Conservation (phyloP, 345 rosid genomes). For the Salix arbutifolia region DNA sequence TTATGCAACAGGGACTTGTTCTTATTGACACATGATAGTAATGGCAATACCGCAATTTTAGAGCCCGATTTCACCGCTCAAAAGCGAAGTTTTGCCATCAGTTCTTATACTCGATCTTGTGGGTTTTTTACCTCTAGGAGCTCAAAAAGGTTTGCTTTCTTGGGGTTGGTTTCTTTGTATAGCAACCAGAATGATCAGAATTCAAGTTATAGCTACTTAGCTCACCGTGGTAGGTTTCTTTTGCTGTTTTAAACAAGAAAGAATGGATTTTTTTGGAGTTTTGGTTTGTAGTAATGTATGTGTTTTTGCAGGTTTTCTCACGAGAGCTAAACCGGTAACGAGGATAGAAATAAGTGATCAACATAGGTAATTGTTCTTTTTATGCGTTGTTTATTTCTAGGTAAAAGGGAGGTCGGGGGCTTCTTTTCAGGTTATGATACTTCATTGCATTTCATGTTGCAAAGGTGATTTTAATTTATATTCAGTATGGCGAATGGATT, state of each 20-base stretch:
- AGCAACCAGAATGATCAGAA: conserved; percentile 12
- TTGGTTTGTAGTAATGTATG: background rate
- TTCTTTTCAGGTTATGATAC: too few relatives aligned
- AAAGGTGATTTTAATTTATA: too few relatives aligned
- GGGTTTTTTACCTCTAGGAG: conserved; percentile 16
- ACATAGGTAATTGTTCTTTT: conserved; percentile 47
- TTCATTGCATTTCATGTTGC: too few relatives aligned
- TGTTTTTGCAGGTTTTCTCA: conserved; percentile 49
- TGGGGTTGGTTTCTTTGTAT: conserved; percentile 37
- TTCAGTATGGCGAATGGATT: too few relatives aligned
- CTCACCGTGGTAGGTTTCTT: conserved; percentile 44
- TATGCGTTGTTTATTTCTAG: background rate
- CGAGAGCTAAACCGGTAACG: conserved; percentile 67
- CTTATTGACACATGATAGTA: background rate
- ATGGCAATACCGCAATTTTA: conserved; percentile 5
- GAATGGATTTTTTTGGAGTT: background rate
- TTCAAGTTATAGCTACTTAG: conserved; percentile 18
- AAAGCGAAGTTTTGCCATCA: conserved; percentile 20
- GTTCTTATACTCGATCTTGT: conserved; percentile 22
- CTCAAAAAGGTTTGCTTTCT: conserved; percentile 24
- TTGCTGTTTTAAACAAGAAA: conserved; percentile 9
- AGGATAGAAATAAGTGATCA: conserved; percentile 66
- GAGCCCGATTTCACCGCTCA: conserved; percentile 16
- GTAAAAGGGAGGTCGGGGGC: too few relatives aligned
- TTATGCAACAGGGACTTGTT: conserved; percentile 1